A percentile compares a stretch with the other conserved stretches of the same genome.
Conservation (phyloP, 441 rosid species). For the Arabidopsis hybrid region DNA sequence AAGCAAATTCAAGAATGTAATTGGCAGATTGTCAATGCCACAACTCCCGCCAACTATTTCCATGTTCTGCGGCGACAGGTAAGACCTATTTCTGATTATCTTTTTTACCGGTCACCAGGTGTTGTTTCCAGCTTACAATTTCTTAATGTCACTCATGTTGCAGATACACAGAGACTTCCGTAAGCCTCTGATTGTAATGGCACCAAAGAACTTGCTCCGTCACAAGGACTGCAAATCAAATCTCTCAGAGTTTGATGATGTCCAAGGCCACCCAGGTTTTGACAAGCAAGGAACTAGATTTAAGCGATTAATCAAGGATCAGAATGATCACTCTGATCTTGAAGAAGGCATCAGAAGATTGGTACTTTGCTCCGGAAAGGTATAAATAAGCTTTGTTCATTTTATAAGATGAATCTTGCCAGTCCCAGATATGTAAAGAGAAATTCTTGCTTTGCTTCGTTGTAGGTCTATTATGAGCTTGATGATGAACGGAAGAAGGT, state of each 20-base stretch:
- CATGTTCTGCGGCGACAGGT: conserved; percentile 98
- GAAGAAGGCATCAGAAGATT: conserved; percentile 92
- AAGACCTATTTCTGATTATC: conserved; percentile 30
- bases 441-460: conserved; percentile 4
- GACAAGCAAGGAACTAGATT: conserved; percentile 99
- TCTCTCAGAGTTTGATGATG: conserved; percentile 97
- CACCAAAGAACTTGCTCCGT: conserved; percentile 97
- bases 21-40: conserved; percentile 97
- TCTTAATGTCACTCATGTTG: conserved; percentile 17
- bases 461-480: conserved; percentile 92
- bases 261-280: conserved; percentile 96
- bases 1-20: conserved; percentile 98
- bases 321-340: conserved; percentile 80
- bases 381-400: conserved; percentile 33
- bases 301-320: conserved; percentile 89
- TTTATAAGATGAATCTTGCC: conserved; percentile 15
- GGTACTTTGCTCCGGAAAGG: conserved; percentile 98
- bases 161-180: conserved; percentile 96
- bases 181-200: conserved; percentile 90
- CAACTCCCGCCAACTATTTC: conserved; percentile 99
- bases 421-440: conserved; percentile 19
- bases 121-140: conserved; percentile 5
- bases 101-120: conserved; percentile 9
- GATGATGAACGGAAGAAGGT: conserved; percentile 83
- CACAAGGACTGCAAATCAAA: conserved; percentile 98